Evolutionary conservation across 257 asterid genomes (phyloP), one percentile per base, ranked within the genome.

Genomic region (Plectranthus barbatus): DNA sequence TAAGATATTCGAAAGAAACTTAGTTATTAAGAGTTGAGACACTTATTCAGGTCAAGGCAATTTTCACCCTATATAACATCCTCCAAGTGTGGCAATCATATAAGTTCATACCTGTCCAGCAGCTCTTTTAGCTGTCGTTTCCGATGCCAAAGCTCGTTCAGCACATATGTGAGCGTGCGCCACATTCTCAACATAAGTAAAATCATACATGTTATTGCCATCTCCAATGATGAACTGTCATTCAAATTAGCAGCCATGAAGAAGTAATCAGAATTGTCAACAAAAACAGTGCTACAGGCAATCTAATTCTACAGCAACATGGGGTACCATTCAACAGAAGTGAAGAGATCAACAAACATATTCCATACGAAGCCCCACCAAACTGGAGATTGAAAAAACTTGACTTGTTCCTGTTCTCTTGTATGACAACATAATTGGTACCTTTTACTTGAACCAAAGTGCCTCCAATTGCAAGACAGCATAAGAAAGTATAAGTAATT

Each of bases 91-190:
- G n/a, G 63, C 50, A 33, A 57, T 15, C 33, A 46, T 19, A 3
- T 9, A 21, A 44, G 46, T 54, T 11, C 40, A 55, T 72, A 84
- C 95, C 89, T 86, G 84, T 36, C 95, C 95, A 53, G 84, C 72
- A 57, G 92, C 95, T 71, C 72, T 86, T 56, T 82, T 90, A 69
- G 87, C 84, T 47, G 73, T 84, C 31, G 66, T 79, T 58, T 73
- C 86, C 46, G 92, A 82, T 56, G 95, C 92, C 73, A 84, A 77
- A 19, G 92, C 95, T 79, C 83, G 77, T 48, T 86, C 95, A 56
- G 92, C 95, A 73, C 95, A 86, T 56, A 86, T 71, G 56, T 82
- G 95, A 67, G 89, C 95, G 68, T 86, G 95, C 62, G 83, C 95
- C 34, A 86, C 95, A 73, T 86, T 86, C 73, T 82, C 95, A 45